These are phyloP conservation scores for Trypethelium eluteriae DNA, from an alignment of 495 filamentous ascomycete genomes.

Conservation along the genomic window DNA sequence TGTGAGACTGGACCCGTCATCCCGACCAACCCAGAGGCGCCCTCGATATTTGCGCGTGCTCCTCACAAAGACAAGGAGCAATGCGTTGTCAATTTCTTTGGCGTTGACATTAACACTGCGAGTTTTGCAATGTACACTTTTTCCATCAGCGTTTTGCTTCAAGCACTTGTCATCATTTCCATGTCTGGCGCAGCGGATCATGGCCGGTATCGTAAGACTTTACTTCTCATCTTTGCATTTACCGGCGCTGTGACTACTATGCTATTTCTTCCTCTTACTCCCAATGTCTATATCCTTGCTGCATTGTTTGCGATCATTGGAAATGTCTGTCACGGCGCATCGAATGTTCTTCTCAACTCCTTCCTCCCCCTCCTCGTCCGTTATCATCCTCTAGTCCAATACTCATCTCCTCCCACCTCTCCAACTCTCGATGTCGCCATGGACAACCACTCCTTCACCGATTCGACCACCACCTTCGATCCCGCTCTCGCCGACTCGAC, in stretches of 20 bases:
- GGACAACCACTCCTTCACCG: background rate
- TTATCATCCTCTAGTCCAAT: conserved; percentile 35
- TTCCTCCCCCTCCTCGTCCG: conserved; percentile 42
- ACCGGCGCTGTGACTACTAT: conserved; percentile 75
- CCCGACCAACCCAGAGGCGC: conserved; percentile 22
- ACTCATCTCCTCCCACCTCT: conserved; percentile 71
- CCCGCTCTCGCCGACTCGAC: conserved; percentile 24
- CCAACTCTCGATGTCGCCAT: conserved; percentile 31
- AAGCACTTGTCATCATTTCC: conserved; percentile 83
- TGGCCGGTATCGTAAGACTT: conserved; percentile 81
- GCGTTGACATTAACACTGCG: conserved; percentile 84
- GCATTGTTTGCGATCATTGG: conserved; percentile 77
- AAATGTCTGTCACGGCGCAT: conserved; percentile 62
- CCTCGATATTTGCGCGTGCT: background rate
- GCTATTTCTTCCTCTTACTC: conserved; percentile 72
- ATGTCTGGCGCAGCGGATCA: conserved; percentile 96
- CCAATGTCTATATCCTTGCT: conserved; percentile 68
- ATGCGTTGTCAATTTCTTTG: conserved; percentile 76
- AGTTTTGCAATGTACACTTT: conserved; percentile 99
- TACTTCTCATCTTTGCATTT: conserved; percentile 76
- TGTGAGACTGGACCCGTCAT: conserved; percentile 51
- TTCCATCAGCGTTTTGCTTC: conserved; percentile 79
- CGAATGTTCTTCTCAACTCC: conserved; percentile 41
- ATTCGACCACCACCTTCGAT: conserved; percentile 19
- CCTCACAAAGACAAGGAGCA: conserved; percentile 41